Evolutionary conservation across 2,329 filamentous ascomycete genomes (phyloP).

Genomic region (Ilyonectria mors-panacis): DNA sequence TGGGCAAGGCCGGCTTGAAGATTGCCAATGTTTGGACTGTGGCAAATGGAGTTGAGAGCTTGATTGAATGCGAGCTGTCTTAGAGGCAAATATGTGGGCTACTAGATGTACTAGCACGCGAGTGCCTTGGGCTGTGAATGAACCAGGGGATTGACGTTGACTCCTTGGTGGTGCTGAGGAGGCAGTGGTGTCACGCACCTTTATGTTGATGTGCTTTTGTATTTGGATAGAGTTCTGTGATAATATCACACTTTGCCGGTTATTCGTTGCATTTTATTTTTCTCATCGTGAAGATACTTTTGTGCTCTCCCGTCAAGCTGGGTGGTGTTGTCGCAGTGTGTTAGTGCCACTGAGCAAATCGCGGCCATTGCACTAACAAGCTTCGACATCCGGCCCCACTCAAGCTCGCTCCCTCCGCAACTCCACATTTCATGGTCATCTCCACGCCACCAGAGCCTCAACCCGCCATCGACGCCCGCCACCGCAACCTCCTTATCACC

Average conservation of each 20-base stretch:
- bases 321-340: background rate
- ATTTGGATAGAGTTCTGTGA: too few species aligned
- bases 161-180: too few species aligned
- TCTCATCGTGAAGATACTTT: too few species aligned
- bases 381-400: constrained; percentile 32
- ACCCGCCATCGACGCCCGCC: constrained; percentile 3
- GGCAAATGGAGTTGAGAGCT: constrained; percentile 53
- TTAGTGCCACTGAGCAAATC: background rate
- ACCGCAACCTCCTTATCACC: constrained; percentile 1
- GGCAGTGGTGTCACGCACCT: too few species aligned
- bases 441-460: constrained; percentile 11
- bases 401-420: constrained; percentile 34
- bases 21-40: constrained; percentile 53
- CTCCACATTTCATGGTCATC: constrained; percentile 8
- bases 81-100: too few species aligned
- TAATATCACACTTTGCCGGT: too few species aligned
- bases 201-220: too few species aligned
- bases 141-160: too few species aligned
- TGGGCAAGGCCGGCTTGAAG: constrained; percentile 53
- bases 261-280: too few species aligned
- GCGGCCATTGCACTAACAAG: constrained; percentile 1
- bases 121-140: too few species aligned
- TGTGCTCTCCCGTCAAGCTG: too few species aligned
- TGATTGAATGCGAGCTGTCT: constrained; percentile 55
- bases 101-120: too few species aligned